phyloP scores from a whole-genome alignment of 495 filamentous ascomycete species.

The Podospora pseudocomata region DNA sequence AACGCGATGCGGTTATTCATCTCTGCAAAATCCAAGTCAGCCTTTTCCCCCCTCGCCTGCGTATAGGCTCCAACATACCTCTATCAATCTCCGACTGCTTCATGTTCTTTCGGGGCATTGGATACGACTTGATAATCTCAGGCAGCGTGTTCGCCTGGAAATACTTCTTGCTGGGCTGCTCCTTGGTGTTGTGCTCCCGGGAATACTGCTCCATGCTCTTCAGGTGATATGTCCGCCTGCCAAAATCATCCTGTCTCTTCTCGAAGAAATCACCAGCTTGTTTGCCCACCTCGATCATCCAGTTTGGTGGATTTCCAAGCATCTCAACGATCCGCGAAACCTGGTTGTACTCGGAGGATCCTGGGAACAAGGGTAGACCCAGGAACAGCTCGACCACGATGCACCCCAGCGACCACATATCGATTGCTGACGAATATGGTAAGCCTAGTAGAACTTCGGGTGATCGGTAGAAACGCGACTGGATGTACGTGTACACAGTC shows the following conservation, averaged over 20 bases:
- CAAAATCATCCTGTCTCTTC: constrained; percentile 85
- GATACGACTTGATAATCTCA: constrained; percentile 94
- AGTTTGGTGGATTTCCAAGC: constrained; percentile 92
- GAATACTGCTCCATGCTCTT: constrained; percentile 98
- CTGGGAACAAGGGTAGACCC: constrained; percentile 91
- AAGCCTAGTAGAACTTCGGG: constrained; percentile 92
- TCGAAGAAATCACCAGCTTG: constrained; percentile 98
- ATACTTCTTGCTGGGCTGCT: constrained; percentile 99
- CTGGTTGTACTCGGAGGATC: constrained; percentile 98
- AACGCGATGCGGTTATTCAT: constrained; percentile 98
- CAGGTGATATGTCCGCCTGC: constrained; percentile 80
- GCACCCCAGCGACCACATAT: constrained; percentile 99
- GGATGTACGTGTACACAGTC: constrained; percentile 99
- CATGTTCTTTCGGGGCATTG: constrained; percentile 99
- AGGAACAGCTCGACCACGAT: constrained; percentile 98
- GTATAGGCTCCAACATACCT: constrained; percentile 56
- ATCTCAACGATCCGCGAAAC: constrained; percentile 97
- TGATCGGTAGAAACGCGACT: constrained; percentile 96
- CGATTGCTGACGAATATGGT: constrained; percentile 97
- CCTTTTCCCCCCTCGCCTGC: neutral
- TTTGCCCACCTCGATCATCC: constrained; percentile 99
- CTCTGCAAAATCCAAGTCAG: constrained; percentile 54
- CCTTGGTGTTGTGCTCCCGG: constrained; percentile 88
- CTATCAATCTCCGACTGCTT: constrained; percentile 93
- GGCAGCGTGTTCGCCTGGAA: constrained; percentile 90